phyloP scores from a whole-genome alignment of 2,329 filamentous ascomycete genomes.

The Myriosclerotinia scirpicola region DNA sequence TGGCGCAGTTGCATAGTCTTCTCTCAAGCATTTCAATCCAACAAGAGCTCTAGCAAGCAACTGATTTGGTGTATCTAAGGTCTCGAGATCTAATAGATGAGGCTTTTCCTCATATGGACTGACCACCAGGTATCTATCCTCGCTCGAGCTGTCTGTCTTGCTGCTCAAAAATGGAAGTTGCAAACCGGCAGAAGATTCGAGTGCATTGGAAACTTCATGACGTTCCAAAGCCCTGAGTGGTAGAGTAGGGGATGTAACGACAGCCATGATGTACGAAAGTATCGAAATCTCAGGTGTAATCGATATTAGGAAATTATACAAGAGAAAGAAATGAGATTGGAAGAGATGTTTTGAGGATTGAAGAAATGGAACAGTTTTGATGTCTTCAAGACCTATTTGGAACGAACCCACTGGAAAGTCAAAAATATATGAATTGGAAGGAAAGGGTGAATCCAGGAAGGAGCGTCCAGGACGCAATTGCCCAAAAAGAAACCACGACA shows the following conservation, averaged over 20 bases:
- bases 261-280: conserved; percentile 22
- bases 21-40: conserved; percentile 58
- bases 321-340: neutral
- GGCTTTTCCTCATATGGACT: conserved; percentile 73
- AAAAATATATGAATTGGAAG: conserved; percentile 12
- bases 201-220: neutral
- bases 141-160: conserved; percentile 1
- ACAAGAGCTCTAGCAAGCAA: conserved; percentile 72
- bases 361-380: neutral
- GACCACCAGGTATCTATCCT: conserved; percentile 53
- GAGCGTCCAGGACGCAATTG: conserved; percentile 15
- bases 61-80: conserved; percentile 62
- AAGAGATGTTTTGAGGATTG: neutral
- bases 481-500: conserved; percentile 18
- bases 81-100: conserved; percentile 72
- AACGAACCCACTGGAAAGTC: conserved; percentile 5
- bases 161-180: neutral
- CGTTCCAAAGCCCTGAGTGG: conserved; percentile 9
- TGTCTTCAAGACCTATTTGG: neutral
- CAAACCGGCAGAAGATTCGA: conserved; percentile 7
- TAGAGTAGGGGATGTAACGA: conserved; percentile 25
- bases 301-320: neutral
- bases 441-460: conserved; percentile 6
- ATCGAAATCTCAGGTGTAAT: neutral
- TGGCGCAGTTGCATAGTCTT: conserved; percentile 73